These are phyloP conservation scores for Microdochium paspali DNA, from an alignment of 2,329 filamentous ascomycete genomes.

Conservation along the genomic window DNA sequence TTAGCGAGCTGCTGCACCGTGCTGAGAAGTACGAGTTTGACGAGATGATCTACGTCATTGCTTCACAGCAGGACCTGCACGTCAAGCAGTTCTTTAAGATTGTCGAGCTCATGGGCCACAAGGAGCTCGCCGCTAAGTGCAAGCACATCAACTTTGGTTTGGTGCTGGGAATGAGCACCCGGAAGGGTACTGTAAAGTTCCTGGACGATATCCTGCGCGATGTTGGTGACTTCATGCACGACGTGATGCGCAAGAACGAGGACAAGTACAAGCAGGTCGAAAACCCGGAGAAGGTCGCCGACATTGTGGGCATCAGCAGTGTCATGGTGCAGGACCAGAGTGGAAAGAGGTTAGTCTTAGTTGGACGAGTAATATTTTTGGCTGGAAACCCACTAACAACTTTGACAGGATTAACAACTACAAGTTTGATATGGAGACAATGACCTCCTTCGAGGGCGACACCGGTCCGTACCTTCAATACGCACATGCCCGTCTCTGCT, in stretches of 20 bases:
- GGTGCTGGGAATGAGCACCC: constrained; percentile 61
- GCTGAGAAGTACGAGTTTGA: constrained; percentile 54
- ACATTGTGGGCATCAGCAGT: constrained; percentile 83
- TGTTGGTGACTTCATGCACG: constrained; percentile 92
- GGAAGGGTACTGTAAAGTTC: constrained; percentile 55
- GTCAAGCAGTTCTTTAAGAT: constrained; percentile 71
- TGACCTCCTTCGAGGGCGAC: constrained; percentile 66
- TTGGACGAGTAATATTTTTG: background rate
- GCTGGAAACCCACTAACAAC: constrained; percentile 22
- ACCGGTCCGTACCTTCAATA: constrained; percentile 69
- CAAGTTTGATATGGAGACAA: constrained; percentile 60
- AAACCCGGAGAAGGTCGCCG: constrained; percentile 71
- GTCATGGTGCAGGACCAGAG: constrained; percentile 99
- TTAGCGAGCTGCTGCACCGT: constrained; percentile 63
- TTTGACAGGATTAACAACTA: constrained; percentile 34
- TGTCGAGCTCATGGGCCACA: constrained; percentile 59
- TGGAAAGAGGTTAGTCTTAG: constrained; percentile 64
- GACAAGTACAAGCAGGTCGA: constrained; percentile 86
- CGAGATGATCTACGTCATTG: constrained; percentile 74
- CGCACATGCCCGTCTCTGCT: constrained; percentile 53
- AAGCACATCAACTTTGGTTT: constrained; percentile 71
- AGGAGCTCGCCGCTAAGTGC: constrained; percentile 57
- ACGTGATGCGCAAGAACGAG: constrained; percentile 87
- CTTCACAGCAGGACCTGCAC: constrained; percentile 63
- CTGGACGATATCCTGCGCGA: constrained; percentile 62